Base-by-base conservation (phyloP, 2,329 filamentous ascomycete genomes). In the Diaporthe helianthi region DNA sequence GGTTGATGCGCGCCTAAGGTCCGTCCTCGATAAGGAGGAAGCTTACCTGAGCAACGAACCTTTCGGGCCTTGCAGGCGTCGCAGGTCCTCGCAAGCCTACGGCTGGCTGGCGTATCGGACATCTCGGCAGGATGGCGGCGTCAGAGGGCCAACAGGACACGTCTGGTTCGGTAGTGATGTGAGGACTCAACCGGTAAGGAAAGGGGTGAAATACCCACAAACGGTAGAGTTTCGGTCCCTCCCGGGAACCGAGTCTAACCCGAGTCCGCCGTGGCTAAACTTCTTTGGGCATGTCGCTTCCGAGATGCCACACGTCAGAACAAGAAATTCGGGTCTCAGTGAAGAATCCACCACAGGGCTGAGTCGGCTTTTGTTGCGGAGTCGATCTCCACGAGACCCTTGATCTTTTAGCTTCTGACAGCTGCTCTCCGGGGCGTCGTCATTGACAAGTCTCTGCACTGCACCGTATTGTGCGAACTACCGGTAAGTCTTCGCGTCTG, bases 1-100 rank as follows among this genome's bases (percentile, higher is more conserved):
- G n/a, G n/a, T n/a, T n/a, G n/a, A n/a, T n/a, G n/a, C n/a, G n/a
- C n/a, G n/a, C n/a, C n/a, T n/a, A n/a, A n/a, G n/a, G n/a, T n/a
- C n/a, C n/a, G n/a, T n/a, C n/a, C n/a, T n/a, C n/a, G n/a, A n/a
- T n/a, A n/a, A n/a, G n/a, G n/a, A n/a, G 22, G 36, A 38, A 29
- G 54, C 54, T 44, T 58, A 58, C 54, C 76, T 24, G 76, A 75
- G 71, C 80, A 82, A 64, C 80, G 78, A 24, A 82, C 80, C 72
- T 82, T 82, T 49, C 80, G 78, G n/a, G 73, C 69, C 72, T 81
- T 80, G 74, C 80, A 82, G 49, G 76, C 74, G 72, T 81, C 79
- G 73, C 80, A 82, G 7, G 78, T 77, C 70, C 76, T 79, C 68
- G 54, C 15, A 58, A 26, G 13, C 26, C 33, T 58, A 41, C 54